Conservation (phyloP, 163 green algal genomes). For the Scenedesmus sp. region DNA sequence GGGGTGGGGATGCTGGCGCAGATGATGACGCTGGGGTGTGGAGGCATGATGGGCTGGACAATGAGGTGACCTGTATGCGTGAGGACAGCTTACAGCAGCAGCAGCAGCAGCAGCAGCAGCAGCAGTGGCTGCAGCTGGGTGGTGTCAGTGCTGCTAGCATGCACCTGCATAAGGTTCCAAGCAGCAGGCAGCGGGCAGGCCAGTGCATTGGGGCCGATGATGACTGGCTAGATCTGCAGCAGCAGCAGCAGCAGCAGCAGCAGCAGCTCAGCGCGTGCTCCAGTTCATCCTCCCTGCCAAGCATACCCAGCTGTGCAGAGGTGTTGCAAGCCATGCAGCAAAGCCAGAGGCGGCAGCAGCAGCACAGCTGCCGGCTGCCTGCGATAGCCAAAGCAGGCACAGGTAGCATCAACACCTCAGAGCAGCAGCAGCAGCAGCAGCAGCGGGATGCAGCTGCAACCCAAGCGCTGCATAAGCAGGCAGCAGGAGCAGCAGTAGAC, state of each 20-base stretch:
- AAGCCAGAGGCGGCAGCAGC: slow-evolving; percentile 2
- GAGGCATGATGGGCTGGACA: not conserved
- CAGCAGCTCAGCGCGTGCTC: slow-evolving; percentile 22
- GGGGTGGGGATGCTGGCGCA: not conserved
- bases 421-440: slow-evolving; percentile 20
- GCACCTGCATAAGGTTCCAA: slow-evolving; percentile 21
- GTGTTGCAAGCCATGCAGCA: slow-evolving; percentile 20
- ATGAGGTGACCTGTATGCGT: not conserved
- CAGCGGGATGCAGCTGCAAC: not conserved
- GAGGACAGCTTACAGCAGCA: not conserved
- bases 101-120: slow-evolving; percentile 16
- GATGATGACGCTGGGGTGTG: not conserved
- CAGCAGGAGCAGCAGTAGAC: not conserved
- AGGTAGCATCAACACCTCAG: not conserved
- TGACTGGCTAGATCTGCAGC: not conserved
- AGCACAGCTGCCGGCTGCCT: not conserved
- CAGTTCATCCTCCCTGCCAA: slow-evolving; percentile 23
- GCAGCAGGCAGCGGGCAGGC: not conserved
- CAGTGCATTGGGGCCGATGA: not conserved
- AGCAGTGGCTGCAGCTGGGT: slow-evolving; percentile 1
- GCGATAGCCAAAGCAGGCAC: too few relatives aligned
- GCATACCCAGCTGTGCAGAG: slow-evolving; percentile 31
- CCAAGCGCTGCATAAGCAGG: not conserved
- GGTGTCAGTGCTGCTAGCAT: slow-evolving; percentile 1
- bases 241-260: slow-evolving; percentile 13